Conservation (phyloP, 2,329 filamentous ascomycete species). For the Trichoderma sp. region DNA sequence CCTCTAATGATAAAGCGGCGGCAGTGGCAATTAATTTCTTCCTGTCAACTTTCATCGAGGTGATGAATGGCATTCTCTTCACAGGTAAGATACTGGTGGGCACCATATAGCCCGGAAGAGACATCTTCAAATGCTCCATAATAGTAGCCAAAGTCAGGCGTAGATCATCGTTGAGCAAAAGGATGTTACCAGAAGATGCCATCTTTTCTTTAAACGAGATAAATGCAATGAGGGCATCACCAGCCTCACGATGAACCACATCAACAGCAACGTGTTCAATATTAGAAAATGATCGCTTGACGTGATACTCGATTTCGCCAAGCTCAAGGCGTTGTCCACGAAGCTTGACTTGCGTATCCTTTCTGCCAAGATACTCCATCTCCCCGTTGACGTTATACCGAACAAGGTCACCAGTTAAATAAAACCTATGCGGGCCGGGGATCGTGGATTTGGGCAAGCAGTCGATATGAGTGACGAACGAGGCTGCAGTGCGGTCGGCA, state of each 20-base stretch:
- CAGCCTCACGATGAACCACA: background rate
- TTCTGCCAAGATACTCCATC: slow-evolving; percentile 17
- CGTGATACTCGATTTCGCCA: slow-evolving; percentile 20
- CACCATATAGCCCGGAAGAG: slow-evolving; percentile 38
- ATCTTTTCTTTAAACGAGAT: background rate
- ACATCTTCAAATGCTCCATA: background rate
- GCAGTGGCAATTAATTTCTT: background rate
- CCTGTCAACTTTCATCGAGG: slow-evolving; percentile 26
- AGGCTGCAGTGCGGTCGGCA: slow-evolving; percentile 30
- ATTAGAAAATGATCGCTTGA: background rate
- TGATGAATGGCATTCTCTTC: slow-evolving; percentile 22
- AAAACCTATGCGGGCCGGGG: slow-evolving; percentile 24
- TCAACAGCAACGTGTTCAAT: slow-evolving; percentile 15
- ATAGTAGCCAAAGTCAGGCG: background rate
- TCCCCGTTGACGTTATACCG: background rate
- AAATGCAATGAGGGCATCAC: slow-evolving; percentile 6
- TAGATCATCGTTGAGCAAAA: background rate
- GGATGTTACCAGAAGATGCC: background rate
- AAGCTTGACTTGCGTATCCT: slow-evolving; percentile 22
- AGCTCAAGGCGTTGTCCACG: slow-evolving; percentile 23
- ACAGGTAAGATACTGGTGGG: slow-evolving; percentile 35
- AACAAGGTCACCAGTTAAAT: slow-evolving; percentile 28
- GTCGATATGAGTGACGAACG: slow-evolving; percentile 26
- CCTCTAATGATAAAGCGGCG: background rate
- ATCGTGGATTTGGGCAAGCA: slow-evolving; percentile 28